phyloP scores from a whole-genome alignment of 78 protist species.

The Emiliania huxleyi region DNA sequence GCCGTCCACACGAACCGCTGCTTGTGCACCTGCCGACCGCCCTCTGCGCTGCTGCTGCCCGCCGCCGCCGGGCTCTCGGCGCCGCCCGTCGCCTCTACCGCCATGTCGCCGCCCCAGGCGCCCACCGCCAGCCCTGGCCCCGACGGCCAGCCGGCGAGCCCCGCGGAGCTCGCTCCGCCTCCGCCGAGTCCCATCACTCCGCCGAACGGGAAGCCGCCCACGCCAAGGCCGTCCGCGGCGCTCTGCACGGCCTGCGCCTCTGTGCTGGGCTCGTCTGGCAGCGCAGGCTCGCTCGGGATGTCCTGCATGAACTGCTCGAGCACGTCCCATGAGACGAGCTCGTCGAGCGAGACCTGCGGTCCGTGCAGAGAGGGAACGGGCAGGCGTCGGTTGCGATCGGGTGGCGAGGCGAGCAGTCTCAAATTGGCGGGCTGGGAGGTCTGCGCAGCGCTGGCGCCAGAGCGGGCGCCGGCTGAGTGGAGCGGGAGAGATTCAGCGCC shows the following conservation, averaged over 20 bases:
- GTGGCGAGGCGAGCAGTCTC: too few species aligned
- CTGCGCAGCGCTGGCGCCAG: too few species aligned
- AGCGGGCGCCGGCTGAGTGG: too few species aligned
- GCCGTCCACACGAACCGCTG: slow-evolving; percentile 17
- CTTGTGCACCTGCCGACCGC: background rate
- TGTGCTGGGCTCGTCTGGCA: too few species aligned
- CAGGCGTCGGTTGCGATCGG: too few species aligned
- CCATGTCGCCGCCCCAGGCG: background rate
- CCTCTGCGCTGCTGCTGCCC: background rate
- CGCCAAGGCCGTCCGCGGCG: background rate
- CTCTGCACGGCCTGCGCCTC: background rate
- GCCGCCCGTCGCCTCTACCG: background rate
- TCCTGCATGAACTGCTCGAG: slow-evolving; percentile 18
- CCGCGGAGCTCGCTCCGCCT: background rate
- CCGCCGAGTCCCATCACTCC: too few species aligned
- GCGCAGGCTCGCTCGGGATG: background rate
- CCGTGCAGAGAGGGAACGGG: too few species aligned
- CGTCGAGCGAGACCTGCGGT: slow-evolving; percentile 8
- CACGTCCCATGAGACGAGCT: background rate
- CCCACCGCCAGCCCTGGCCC: background rate
- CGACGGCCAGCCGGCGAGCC: background rate
- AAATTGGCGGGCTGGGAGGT: too few species aligned
- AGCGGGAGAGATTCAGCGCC: too few species aligned
- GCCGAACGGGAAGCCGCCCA: background rate
- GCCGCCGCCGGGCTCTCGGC: background rate